These are phyloP conservation scores for Globisporangium irregulare DNA, from an alignment of 352 stramenopile species.

Conservation along the genomic window DNA sequence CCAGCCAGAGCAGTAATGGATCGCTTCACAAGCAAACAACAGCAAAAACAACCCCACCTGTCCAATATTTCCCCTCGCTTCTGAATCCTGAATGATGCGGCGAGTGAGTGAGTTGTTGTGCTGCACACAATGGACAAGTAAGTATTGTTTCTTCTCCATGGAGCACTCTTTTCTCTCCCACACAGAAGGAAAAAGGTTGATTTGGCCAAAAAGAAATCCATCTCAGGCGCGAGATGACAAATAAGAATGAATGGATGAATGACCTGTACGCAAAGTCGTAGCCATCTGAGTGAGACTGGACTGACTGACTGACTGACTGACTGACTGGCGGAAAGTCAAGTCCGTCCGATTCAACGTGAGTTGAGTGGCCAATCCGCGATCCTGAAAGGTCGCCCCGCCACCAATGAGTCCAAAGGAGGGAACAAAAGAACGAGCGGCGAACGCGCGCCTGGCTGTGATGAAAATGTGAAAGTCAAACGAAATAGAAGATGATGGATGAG, in stretches of 20 bases:
- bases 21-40: slow-evolving; percentile 1
- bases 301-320: background rate
- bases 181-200: background rate
- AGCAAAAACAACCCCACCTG: background rate
- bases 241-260: background rate
- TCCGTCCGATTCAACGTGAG: background rate
- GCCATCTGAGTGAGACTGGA: background rate
- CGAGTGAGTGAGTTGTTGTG: background rate
- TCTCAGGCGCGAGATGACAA: background rate
- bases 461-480: background rate
- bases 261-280: background rate
- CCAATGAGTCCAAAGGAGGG: slow-evolving; percentile 2
- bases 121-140: background rate
- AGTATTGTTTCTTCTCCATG: background rate
- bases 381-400: slow-evolving; percentile 4
- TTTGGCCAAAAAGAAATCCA: background rate
- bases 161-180: background rate
- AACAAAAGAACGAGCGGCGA: slow-evolving; percentile 1
- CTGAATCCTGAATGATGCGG: background rate
- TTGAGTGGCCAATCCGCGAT: background rate
- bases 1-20: slow-evolving; percentile 49
- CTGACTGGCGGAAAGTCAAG: background rate
- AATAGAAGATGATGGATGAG: background rate
- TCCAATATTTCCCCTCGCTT: background rate
- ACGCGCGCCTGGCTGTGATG: background rate